Conservation (phyloP, 352 stramenopile genomes). For the Globisporangium orthogonon region DNA sequence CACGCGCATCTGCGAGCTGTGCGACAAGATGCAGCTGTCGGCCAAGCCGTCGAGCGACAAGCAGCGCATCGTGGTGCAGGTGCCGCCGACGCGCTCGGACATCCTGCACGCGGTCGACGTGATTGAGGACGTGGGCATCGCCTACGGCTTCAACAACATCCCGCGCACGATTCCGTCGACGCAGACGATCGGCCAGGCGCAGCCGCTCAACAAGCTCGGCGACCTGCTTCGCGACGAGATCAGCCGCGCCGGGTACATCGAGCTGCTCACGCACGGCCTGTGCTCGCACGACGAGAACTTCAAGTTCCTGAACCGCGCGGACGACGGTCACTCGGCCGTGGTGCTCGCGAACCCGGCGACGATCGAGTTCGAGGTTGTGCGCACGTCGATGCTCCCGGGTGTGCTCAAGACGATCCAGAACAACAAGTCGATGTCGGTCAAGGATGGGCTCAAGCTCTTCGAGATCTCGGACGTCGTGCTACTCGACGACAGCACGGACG, state of each 20-base stretch:
- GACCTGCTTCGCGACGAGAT: conserved; percentile 98
- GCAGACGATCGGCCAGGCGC: conserved; percentile 92
- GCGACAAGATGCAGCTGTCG: conserved; percentile 98
- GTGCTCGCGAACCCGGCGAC: conserved; percentile 98
- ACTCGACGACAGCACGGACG: conserved; percentile 87
- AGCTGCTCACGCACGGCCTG: conserved; percentile 97
- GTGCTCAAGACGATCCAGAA: conserved; percentile 98
- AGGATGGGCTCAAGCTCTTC: conserved; percentile 98
- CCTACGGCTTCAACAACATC: conserved; percentile 99
- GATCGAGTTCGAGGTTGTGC: conserved; percentile 98
- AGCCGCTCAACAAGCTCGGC: conserved; percentile 97
- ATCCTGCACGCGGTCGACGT: conserved; percentile 99
- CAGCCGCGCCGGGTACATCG: conserved; percentile 95
- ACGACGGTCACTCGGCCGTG: conserved; percentile 88
- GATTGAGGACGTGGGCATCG: conserved; percentile 99
- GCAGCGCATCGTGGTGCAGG: conserved; percentile 86
- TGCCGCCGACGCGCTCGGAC: conserved; percentile 97
- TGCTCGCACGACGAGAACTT: conserved; percentile 98
- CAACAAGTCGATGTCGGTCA: conserved; percentile 97
- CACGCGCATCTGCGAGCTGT: conserved; percentile 89
- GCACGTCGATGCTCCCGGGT: conserved; percentile 97
- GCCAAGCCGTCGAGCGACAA: conserved; percentile 58
- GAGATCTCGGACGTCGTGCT: conserved; percentile 99
- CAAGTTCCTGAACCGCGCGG: conserved; percentile 84
- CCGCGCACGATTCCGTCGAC: conserved; percentile 92